phyloP scores from a whole-genome alignment of 179 eudicot species.

The Corrigiola litoralis region DNA sequence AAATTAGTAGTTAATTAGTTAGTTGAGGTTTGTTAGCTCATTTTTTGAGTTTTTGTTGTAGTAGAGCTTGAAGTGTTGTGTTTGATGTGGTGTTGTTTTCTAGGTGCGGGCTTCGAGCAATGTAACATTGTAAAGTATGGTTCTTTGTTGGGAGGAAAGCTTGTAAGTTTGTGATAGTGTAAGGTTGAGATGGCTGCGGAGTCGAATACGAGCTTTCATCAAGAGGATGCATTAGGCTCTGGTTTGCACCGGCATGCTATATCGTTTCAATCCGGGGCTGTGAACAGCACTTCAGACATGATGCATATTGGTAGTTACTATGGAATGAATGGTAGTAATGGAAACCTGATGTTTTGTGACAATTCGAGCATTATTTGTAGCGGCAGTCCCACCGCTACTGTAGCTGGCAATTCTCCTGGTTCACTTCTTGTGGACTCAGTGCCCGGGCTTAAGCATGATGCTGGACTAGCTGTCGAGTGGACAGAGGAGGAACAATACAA shows the following conservation, averaged over 20 bases:
- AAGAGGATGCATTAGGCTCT: slow-evolving; percentile 38
- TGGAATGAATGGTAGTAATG: slow-evolving; percentile 31
- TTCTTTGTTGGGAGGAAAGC: slow-evolving; percentile 5
- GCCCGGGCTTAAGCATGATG: slow-evolving; percentile 78
- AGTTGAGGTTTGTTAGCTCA: not conserved
- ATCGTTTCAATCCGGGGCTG: slow-evolving; percentile 60
- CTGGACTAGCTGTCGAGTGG: slow-evolving; percentile 90
- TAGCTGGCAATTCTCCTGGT: slow-evolving; percentile 42
- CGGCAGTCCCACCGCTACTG: slow-evolving; percentile 33
- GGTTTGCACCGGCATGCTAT: slow-evolving; percentile 49
- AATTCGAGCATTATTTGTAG: slow-evolving; percentile 40
- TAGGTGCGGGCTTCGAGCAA: slow-evolving; percentile 22
- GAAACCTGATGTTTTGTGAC: slow-evolving; percentile 50
- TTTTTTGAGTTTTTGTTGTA: not conserved
- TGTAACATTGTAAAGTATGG: slow-evolving; percentile 19
- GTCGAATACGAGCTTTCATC: slow-evolving; percentile 53
- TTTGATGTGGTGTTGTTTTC: slow-evolving; percentile 15
- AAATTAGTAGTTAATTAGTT: not conserved
- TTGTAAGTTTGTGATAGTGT: slow-evolving; percentile 8
- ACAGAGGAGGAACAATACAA: slow-evolving; percentile 70
- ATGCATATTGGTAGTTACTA: slow-evolving; percentile 49
- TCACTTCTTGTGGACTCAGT: slow-evolving; percentile 62
- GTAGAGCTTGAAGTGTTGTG: slow-evolving; percentile 7
- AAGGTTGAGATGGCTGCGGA: slow-evolving; percentile 47
- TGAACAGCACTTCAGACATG: slow-evolving; percentile 53